Evolutionary conservation across 1,139 yeast species (phyloP).

Genomic region (Hansenula sp.): DNA sequence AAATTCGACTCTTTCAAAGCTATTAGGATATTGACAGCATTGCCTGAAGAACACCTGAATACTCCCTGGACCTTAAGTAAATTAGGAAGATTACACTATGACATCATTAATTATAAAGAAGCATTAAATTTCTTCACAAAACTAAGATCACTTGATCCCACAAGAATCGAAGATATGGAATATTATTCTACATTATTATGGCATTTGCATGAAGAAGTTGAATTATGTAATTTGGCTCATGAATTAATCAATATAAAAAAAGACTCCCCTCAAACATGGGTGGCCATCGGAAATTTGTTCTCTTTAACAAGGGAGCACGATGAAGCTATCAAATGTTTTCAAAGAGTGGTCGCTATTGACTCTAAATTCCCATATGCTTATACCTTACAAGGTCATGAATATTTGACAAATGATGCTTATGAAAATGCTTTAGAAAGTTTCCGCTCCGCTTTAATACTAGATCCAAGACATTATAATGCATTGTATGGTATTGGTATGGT

Average conservation of each 20-base stretch:
- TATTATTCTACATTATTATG: conserved; percentile 85
- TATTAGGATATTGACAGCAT: conserved; percentile 57
- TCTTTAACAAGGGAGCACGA: conserved; percentile 83
- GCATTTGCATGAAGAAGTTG: conserved; percentile 88
- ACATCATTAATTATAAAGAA: conserved; percentile 80
- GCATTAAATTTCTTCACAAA: conserved; percentile 61
- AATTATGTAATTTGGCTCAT: conserved; percentile 75
- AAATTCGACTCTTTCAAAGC: conserved; percentile 81
- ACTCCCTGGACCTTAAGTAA: conserved; percentile 88
- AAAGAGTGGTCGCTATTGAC: conserved; percentile 69
- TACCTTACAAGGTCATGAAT: conserved; percentile 93
- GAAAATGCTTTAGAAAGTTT: conserved; percentile 87
- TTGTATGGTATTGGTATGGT: conserved; percentile 97
- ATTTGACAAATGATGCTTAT: conserved; percentile 81
- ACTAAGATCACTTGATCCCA: conserved; percentile 67
- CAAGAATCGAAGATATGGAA: conserved; percentile 89
- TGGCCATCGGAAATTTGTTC: conserved; percentile 84
- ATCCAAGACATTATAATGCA: conserved; percentile 88
- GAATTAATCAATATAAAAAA: conserved; percentile 70
- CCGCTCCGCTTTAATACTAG: conserved; percentile 71
- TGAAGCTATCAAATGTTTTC: conserved; percentile 86
- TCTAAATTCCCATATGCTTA: conserved; percentile 83
- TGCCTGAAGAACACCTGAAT: conserved; percentile 60
- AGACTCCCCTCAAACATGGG: conserved; percentile 82
- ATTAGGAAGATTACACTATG: conserved; percentile 80